A percentile compares a stretch with the other conserved stretches of the same genome.
These are phyloP conservation scores for Sophora flavescens DNA, from an alignment of 306 rosid species.

Conservation along the genomic window DNA sequence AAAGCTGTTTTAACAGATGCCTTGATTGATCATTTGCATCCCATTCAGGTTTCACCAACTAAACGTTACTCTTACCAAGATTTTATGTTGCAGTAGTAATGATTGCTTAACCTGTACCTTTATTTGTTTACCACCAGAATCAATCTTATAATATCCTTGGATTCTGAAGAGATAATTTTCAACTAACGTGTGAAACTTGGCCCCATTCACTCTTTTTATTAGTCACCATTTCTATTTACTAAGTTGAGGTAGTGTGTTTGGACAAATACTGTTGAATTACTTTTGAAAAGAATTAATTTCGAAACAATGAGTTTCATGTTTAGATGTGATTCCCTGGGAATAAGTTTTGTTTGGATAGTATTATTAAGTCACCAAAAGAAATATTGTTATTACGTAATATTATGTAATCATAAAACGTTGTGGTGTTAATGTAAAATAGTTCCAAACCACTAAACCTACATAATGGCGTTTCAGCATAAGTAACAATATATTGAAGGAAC, in stretches of 20 bases:
- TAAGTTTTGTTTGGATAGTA: too few species aligned
- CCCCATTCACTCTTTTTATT: background rate
- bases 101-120: conserved; percentile 26
- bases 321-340: too few species aligned
- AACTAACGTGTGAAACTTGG: background rate
- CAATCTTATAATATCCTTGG: background rate
- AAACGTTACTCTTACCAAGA: conserved; percentile 22
- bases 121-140: conserved; percentile 13
- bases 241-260: conserved; percentile 1
- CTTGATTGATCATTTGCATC: conserved; percentile 83
- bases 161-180: conserved; percentile 5
- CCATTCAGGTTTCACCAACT: conserved; percentile 78
- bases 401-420: too few species aligned
- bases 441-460: too few species aligned
- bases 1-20: conserved; percentile 75
- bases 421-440: too few species aligned
- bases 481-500: too few species aligned
- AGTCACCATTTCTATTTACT: conserved; percentile 1
- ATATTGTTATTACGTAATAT: too few species aligned
- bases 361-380: too few species aligned
- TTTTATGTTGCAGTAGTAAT: conserved; percentile 23
- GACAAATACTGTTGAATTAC: conserved; percentile 7
- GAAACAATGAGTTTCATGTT: too few species aligned
- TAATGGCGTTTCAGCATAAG: too few species aligned
- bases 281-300: background rate